Percentiles rank a stretch among this genome's conserved stretches.
These are phyloP conservation scores for Cytospora piceae DNA, from an alignment of 2,329 filamentous ascomycete genomes.

Conservation along the genomic window DNA sequence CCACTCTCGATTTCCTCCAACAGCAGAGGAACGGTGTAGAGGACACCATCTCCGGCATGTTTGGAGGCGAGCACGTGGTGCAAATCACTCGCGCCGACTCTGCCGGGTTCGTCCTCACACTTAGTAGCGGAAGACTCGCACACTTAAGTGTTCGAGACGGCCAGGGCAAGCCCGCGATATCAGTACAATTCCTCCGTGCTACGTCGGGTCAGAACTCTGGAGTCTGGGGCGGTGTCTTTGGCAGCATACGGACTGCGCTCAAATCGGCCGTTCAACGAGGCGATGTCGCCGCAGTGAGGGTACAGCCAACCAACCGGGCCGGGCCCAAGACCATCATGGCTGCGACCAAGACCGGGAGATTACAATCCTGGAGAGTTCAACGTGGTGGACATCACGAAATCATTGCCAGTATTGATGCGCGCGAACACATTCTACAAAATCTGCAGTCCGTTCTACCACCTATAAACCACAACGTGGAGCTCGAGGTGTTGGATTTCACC, in stretches of 20 bases:
- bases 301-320: conserved; percentile 70
- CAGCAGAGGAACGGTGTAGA: conserved; percentile 82
- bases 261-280: conserved; percentile 71
- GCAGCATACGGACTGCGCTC: conserved; percentile 78
- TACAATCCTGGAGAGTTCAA: conserved; percentile 88
- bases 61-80: conserved; percentile 76
- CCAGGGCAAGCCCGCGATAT: conserved; percentile 82
- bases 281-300: conserved; percentile 78
- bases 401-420: conserved; percentile 71
- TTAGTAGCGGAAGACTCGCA: conserved; percentile 83
- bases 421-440: conserved; percentile 64
- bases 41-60: conserved; percentile 71
- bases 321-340: conserved; percentile 86
- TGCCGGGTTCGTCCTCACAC: conserved; percentile 82
- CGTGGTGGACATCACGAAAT: conserved; percentile 83
- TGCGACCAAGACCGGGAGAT: conserved; percentile 73
- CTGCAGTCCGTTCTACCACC: conserved; percentile 60
- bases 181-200: conserved; percentile 74
- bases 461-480: conserved; percentile 57
- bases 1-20: conserved; percentile 80
- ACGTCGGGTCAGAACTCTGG: conserved; percentile 58
- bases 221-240: conserved; percentile 65
- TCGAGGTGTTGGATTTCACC: conserved; percentile 80
- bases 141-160: conserved; percentile 85
- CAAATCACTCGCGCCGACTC: conserved; percentile 82